These are phyloP conservation scores for Haplographium delicatum DNA, from an alignment of 495 filamentous ascomycete species.

Conservation along the genomic window DNA sequence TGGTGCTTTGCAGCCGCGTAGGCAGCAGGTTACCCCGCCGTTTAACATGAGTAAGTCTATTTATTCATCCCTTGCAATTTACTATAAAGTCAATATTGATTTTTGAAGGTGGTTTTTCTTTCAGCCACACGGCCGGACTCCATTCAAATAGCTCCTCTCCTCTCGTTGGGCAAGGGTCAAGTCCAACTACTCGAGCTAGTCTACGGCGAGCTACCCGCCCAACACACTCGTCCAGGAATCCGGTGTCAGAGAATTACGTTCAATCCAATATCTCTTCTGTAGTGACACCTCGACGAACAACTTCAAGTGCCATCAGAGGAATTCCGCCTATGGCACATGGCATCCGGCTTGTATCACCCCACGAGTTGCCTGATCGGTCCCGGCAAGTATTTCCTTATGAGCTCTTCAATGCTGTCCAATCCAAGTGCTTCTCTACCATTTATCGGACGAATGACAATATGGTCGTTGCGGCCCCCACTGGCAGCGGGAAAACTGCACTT, in stretches of 20 bases:
- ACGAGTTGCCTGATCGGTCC: constrained; percentile 71
- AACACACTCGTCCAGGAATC: too few relatives aligned
- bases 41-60: constrained; percentile 30
- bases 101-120: constrained; percentile 16
- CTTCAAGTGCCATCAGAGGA: too few relatives aligned
- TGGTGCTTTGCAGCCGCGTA: constrained; percentile 25
- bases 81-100: constrained; percentile 7
- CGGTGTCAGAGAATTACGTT: too few relatives aligned
- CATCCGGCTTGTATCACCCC: constrained; percentile 66
- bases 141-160: constrained; percentile 31
- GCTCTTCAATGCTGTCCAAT: constrained; percentile 89
- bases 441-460: constrained; percentile 78
- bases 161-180: constrained; percentile 27
- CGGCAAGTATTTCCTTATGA: constrained; percentile 72
- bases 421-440: constrained; percentile 70
- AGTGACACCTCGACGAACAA: too few relatives aligned
- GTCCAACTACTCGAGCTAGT: constrained; percentile 34
- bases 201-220: constrained; percentile 25
- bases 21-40: constrained; percentile 28
- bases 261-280: too few relatives aligned
- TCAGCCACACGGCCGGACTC: constrained; percentile 16
- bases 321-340: constrained; percentile 53
- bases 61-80: too few relatives aligned
- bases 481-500: constrained; percentile 88
- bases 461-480: constrained; percentile 85